A percentile compares a stretch with the other conserved stretches of the same genome.
Conservation (phyloP, 257 asterid genomes). For the Scutellaria minor region DNA sequence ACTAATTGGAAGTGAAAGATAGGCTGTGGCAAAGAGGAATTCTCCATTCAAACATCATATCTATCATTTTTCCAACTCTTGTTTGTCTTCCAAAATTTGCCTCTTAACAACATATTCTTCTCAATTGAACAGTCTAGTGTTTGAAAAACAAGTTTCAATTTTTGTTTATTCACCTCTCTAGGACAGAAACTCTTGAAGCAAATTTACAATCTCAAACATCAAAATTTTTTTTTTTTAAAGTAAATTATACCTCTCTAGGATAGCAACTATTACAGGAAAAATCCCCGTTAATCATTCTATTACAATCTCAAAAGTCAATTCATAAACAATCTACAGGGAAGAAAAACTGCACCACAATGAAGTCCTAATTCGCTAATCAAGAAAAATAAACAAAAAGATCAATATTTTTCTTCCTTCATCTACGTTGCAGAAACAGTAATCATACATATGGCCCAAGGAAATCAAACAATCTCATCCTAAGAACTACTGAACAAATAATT, state of each 20-base stretch:
- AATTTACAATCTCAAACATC: too few species aligned
- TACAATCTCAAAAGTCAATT: neutral
- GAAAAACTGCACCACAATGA: neutral
- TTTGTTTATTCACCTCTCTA: neutral
- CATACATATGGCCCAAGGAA: neutral
- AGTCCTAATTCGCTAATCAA: neutral
- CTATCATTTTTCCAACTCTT: neutral
- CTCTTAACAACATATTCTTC: neutral
- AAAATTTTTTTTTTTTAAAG: too few species aligned
- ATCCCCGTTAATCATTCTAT: neutral
- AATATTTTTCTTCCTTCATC: neutral
- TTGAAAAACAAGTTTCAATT: neutral
- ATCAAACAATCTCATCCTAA: conserved; percentile 6
- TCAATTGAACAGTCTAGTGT: neutral
- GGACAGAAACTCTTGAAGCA: neutral
- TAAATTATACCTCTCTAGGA: neutral
- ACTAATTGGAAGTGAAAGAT: neutral
- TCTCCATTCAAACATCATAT: neutral
- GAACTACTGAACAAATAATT: neutral
- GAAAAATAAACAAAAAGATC: neutral
- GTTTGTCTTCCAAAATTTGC: neutral
- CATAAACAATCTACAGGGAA: neutral
- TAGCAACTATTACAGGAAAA: neutral
- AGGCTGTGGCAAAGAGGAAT: neutral
- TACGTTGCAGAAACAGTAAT: neutral